phyloP scores from a whole-genome alignment of 1,284 basidiomycete genomes.

The Cryptococcus deneoformans region DNA sequence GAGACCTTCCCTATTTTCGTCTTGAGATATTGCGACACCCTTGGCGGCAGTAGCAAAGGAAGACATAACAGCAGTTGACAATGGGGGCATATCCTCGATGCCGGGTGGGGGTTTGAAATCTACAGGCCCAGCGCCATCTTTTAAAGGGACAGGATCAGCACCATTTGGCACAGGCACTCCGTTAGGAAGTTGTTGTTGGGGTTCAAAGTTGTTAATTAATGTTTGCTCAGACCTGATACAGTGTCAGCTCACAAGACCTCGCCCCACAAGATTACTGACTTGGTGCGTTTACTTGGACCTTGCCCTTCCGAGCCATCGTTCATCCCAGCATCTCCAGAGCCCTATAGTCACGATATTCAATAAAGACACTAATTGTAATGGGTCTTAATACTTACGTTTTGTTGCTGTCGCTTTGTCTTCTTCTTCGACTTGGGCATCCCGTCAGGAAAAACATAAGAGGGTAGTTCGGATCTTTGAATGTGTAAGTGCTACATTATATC shows the following conservation, averaged over 20 bases:
- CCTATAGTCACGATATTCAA: slow-evolving; percentile 2
- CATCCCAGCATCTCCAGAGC: slow-evolving; percentile 19
- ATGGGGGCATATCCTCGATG: slow-evolving; percentile 33
- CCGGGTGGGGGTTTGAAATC: slow-evolving; percentile 37
- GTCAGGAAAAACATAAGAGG: slow-evolving; percentile 44
- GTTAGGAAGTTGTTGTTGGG: slow-evolving; percentile 1
- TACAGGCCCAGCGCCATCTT: slow-evolving; percentile 1
- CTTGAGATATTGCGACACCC: slow-evolving; percentile 32
- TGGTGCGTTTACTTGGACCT: slow-evolving; percentile 44
- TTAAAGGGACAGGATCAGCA: slow-evolving; percentile 26
- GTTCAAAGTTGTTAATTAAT: background rate
- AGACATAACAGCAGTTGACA: slow-evolving; percentile 33
- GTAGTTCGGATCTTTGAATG: slow-evolving; percentile 34
- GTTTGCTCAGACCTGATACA: background rate
- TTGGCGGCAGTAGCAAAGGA: slow-evolving; percentile 42
- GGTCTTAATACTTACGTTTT: slow-evolving; percentile 23
- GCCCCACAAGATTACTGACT: slow-evolving; percentile 19
- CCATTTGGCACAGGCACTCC: slow-evolving; percentile 22
- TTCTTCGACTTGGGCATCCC: slow-evolving; percentile 42
- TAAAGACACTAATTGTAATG: background rate
- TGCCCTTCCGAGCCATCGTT: slow-evolving; percentile 34
- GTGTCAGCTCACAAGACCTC: background rate
- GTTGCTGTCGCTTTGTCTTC: slow-evolving; percentile 42
- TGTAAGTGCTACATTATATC: too few species aligned
- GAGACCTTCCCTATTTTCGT: slow-evolving; percentile 13